Evolutionary conservation across 345 rosid species (phyloP).

Genomic region (Lumnitzera littorea): DNA sequence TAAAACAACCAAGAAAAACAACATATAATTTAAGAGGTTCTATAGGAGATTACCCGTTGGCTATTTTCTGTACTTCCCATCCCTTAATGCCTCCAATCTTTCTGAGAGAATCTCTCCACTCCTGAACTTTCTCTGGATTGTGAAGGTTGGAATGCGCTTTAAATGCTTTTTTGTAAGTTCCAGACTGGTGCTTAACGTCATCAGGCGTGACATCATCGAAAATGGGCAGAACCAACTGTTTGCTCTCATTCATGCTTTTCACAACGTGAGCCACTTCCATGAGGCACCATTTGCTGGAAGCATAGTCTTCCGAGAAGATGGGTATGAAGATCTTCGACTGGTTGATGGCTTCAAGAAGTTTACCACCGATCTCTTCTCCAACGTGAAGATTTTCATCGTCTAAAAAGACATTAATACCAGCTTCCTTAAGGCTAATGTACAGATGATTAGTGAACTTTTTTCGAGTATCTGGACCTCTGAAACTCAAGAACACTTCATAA

Average conservation of each 20-base stretch:
- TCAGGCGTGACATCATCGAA: not conserved
- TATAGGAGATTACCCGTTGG: too few species aligned
- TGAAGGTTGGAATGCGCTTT: not conserved
- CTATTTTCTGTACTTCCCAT: too few species aligned
- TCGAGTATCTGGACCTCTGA: conserved; percentile 2
- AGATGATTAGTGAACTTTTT: not conserved
- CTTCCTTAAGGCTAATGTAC: not conserved
- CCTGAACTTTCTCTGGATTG: not conserved
- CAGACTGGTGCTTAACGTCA: not conserved
- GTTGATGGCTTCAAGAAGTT: not conserved
- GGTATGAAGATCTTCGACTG: conserved; percentile 5
- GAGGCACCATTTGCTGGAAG: conserved; percentile 5
- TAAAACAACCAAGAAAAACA: too few species aligned
- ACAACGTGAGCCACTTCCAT: not conserved
- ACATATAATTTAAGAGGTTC: too few species aligned
- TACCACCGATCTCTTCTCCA: not conserved
- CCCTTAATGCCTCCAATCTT: too few species aligned
- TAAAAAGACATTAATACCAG: not conserved
- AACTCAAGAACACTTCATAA: not conserved
- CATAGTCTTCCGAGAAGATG: not conserved
- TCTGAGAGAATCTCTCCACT: too few species aligned
- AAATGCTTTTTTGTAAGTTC: not conserved
- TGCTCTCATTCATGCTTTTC: not conserved
- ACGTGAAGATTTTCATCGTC: conserved; percentile 1
- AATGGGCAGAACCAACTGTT: conserved; percentile 3